Evolutionary conservation across 2,329 filamentous ascomycete genomes (phyloP), one percentile per base, ranked within the genome.

Genomic region (Chrysoporthe cubensis): DNA sequence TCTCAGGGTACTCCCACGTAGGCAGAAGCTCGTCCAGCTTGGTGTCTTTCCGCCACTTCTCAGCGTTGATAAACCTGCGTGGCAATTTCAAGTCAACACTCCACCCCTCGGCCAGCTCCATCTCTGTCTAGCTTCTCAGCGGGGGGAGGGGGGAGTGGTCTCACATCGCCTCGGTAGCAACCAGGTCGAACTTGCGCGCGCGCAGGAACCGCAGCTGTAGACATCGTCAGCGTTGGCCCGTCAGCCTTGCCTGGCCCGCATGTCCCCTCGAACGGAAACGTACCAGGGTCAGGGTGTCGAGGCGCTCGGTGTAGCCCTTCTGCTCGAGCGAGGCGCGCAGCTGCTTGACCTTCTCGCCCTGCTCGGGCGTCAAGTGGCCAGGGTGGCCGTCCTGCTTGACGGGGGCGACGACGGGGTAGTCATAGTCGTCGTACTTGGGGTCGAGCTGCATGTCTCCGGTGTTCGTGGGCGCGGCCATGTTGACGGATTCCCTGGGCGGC

Each of bases 381-480:
- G 95, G 90, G 80, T 97, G 94, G 72, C 96, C 96, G 74, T 84
- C 83, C 77, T 90, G 87, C 59, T 86, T 79, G 73, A 88, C 87
- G 66, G 91, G 87, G 59, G 93, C 88, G 71, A 87, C 90, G 72
- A 90, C 93, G 71, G 96, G 96, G 84, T 88, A 98, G 81, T 97
- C 94, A 81, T 96, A 98, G 84, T 96, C 80, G 83, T 98, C 96
- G 85, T 98, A 97, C 83, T 97, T 97, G 79, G 92, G 86, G 81
- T 97, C 90, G 75, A 93, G 78, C 78, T 88, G 82, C 82, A 88
- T 83, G 75, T 77, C 78, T 75, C 65, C 65, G 34, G 69, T 66
- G 70, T 72, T 62, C 63, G 69, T 71, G 50, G 70, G 62, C 61
- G 71, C 71, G 56, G 76, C 73, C 73, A 75, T 76, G 58, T 62